Conservation (phyloP, 2,329 filamentous ascomycete species). For the Byssothecium circinans region DNA sequence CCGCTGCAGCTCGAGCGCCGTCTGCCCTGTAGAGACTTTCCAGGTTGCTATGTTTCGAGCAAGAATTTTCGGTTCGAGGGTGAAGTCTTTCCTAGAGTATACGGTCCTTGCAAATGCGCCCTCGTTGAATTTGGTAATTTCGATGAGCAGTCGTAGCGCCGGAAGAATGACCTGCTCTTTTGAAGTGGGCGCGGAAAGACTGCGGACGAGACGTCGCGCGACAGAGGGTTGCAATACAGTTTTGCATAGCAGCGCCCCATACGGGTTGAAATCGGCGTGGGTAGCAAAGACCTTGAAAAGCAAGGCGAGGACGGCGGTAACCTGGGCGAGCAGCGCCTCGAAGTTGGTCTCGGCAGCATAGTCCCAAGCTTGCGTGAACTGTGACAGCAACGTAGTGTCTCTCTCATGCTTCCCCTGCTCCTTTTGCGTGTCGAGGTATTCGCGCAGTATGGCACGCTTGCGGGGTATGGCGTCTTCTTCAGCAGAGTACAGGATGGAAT, state of each 20-base stretch:
- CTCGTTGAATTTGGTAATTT: conserved; percentile 83
- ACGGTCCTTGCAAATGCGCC: conserved; percentile 76
- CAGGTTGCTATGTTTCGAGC: conserved; percentile 79
- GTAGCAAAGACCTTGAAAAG: conserved; percentile 77
- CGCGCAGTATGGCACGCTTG: conserved; percentile 63
- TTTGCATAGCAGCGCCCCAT: conserved; percentile 77
- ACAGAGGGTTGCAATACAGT: conserved; percentile 80
- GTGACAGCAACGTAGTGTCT: conserved; percentile 67
- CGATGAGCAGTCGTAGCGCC: conserved; percentile 79
- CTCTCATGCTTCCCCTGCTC: conserved; percentile 55
- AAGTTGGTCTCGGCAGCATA: conserved; percentile 79
- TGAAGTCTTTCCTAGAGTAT: conserved; percentile 75
- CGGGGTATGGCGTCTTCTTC: conserved; percentile 51
- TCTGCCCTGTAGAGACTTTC: conserved; percentile 52
- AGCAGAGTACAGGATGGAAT: conserved; percentile 60
- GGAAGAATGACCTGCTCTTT: conserved; percentile 91
- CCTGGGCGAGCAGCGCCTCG: conserved; percentile 77
- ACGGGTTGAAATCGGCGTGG: conserved; percentile 71
- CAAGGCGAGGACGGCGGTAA: conserved; percentile 78
- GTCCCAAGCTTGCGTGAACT: conserved; percentile 86
- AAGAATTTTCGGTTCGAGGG: conserved; percentile 70
- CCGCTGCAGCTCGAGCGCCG: conserved; percentile 62
- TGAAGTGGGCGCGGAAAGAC: conserved; percentile 75
- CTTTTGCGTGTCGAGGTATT: conserved; percentile 67
- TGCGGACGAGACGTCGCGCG: conserved; percentile 76